These are phyloP conservation scores for Cantharellus anzutake DNA, from an alignment of 768 basidiomycete genomes.

Conservation along the genomic window DNA sequence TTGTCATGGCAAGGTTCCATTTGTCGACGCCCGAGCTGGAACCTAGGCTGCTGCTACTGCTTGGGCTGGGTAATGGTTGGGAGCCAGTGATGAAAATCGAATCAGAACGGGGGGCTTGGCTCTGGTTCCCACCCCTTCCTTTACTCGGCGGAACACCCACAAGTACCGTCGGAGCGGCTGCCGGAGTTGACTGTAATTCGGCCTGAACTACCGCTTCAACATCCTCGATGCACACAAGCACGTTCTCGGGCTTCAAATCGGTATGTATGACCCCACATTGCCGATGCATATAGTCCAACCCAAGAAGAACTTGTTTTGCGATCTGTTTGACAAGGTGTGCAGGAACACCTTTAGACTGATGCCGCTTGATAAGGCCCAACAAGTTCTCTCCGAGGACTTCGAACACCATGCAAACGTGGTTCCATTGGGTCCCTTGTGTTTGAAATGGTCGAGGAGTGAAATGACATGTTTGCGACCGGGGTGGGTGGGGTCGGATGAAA, in stretches of 20 bases:
- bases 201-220: conserved; percentile 83
- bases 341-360: conserved; percentile 96
- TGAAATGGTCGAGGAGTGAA: conserved; percentile 93
- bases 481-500: conserved; percentile 65
- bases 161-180: conserved; percentile 37
- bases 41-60: conserved; percentile 41
- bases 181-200: conserved; percentile 42
- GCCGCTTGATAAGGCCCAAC: conserved; percentile 87
- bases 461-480: conserved; percentile 89
- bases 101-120: conserved; percentile 76
- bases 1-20: conserved; percentile 74
- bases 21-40: conserved; percentile 64
- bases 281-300: conserved; percentile 94
- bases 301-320: conserved; percentile 87
- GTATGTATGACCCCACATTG: conserved; percentile 97
- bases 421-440: conserved; percentile 91
- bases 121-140: conserved; percentile 67
- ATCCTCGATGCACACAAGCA: conserved; percentile 90
- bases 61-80: conserved; percentile 72
- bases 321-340: conserved; percentile 88
- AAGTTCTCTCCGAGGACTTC: conserved; percentile 97
- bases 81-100: conserved; percentile 71
- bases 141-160: conserved; percentile 88
- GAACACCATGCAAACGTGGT: conserved; percentile 99
- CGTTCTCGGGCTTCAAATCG: conserved; percentile 94